phyloP scores from a whole-genome alignment of 148 eudicot species.

The Tetragonia tetragonoides region DNA sequence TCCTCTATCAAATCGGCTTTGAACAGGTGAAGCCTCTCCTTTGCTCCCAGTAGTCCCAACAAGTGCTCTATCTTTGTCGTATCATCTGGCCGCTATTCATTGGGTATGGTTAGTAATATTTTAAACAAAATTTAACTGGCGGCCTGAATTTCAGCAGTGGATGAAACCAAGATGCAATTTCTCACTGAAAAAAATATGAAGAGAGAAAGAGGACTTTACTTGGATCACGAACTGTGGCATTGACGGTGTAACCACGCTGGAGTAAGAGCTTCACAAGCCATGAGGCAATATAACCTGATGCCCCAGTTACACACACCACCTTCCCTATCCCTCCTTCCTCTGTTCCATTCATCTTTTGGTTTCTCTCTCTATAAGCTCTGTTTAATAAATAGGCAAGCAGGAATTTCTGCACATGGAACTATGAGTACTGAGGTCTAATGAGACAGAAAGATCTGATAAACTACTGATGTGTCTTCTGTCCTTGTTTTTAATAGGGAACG shows the following conservation, averaged over 20 bases:
- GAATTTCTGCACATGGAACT: too few relatives aligned
- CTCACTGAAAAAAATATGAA: background rate
- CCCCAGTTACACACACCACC: slow-evolving; percentile 32
- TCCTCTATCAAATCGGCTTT: slow-evolving; percentile 36
- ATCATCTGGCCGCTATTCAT: slow-evolving; percentile 19
- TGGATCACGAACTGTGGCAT: slow-evolving; percentile 24
- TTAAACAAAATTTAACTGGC: too few relatives aligned
- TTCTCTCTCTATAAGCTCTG: slow-evolving; percentile 1
- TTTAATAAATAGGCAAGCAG: too few relatives aligned
- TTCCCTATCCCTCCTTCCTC: slow-evolving; percentile 17
- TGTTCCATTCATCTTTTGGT: background rate
- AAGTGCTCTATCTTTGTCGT: slow-evolving; percentile 36
- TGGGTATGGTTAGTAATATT: too few relatives aligned
- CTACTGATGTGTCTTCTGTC: too few relatives aligned
- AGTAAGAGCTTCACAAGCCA: slow-evolving; percentile 32
- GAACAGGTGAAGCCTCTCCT: slow-evolving; percentile 39
- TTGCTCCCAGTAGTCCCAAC: slow-evolving; percentile 37
- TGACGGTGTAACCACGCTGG: slow-evolving; percentile 28
- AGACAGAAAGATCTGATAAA: too few relatives aligned
- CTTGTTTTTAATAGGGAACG: too few relatives aligned
- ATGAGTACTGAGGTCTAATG: too few relatives aligned
- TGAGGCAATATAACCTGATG: slow-evolving; percentile 32
- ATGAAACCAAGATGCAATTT: too few relatives aligned
- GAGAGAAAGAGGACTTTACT: slow-evolving; percentile 8
- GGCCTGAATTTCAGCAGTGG: too few relatives aligned